A percentile compares a stretch with the other conserved stretches of the same genome.
These are phyloP conservation scores for Claviceps digitariae DNA, from an alignment of 2,329 filamentous ascomycete genomes.

Conservation along the genomic window DNA sequence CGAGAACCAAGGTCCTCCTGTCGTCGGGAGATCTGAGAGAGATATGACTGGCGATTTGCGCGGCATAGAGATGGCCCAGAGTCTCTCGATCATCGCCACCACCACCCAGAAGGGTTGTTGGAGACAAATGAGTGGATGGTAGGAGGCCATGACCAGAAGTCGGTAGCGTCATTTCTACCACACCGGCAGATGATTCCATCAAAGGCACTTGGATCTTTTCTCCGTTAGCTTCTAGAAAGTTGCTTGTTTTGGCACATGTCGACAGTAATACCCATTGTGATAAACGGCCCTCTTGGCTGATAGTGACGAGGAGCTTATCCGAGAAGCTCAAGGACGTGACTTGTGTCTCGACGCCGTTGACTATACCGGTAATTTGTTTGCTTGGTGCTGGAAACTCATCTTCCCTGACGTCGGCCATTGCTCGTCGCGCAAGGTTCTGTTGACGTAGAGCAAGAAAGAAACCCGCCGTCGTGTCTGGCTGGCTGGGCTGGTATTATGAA, in stretches of 20 bases:
- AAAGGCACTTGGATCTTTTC: conserved; percentile 65
- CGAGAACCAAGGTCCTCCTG: conserved; percentile 45
- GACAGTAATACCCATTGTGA: conserved; percentile 77
- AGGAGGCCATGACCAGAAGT: conserved; percentile 38
- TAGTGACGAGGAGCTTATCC: conserved; percentile 82
- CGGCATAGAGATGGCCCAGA: conserved; percentile 75
- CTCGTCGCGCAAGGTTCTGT: conserved; percentile 9
- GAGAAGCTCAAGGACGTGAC: conserved; percentile 61
- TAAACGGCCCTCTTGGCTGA: conserved; percentile 72
- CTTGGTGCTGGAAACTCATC: conserved; percentile 57
- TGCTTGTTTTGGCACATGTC: not conserved
- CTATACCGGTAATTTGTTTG: conserved; percentile 42
- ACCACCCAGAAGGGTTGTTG: conserved; percentile 75
- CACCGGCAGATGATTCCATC: conserved; percentile 49
- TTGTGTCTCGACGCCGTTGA: conserved; percentile 59
- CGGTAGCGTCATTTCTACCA: conserved; percentile 46
- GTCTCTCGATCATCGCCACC: conserved; percentile 69
- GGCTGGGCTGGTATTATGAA: too few species aligned
- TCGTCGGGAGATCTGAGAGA: conserved; percentile 55
- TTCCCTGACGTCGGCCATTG: conserved; percentile 23
- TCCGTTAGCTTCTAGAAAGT: conserved; percentile 1
- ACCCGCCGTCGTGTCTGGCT: not conserved
- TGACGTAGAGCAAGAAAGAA: conserved; percentile 1
- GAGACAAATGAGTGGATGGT: conserved; percentile 69
- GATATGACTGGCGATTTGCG: conserved; percentile 75